Conservation (phyloP, 305 asterid genomes). For the Coffea humblotiana region DNA sequence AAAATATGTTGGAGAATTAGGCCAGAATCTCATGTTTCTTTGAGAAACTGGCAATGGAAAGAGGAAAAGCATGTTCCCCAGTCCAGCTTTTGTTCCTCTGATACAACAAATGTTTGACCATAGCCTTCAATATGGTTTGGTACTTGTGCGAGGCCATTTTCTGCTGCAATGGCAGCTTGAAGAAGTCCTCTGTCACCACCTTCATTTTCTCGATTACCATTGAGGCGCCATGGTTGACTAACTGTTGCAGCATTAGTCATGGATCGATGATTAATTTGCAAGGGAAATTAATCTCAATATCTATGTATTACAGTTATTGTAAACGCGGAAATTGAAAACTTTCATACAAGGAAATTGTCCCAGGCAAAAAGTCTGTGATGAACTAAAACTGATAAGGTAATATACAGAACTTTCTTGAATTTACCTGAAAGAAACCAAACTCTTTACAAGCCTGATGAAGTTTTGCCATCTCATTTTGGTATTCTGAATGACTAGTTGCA, state of each 20-base stretch:
- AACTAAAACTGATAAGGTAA: too few species aligned
- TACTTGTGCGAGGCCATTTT: too few species aligned
- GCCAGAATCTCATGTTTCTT: constrained; percentile 18
- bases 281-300: too few species aligned
- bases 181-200: too few species aligned
- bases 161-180: too few species aligned
- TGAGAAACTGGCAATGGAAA: neutral
- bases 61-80: constrained; percentile 27
- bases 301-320: too few species aligned
- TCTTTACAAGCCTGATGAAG: constrained; percentile 32
- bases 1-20: neutral
- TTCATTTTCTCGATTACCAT: neutral
- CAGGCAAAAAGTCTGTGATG: too few species aligned
- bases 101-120: too few species aligned
- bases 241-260: neutral
- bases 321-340: too few species aligned
- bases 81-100: constrained; percentile 24
- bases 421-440: constrained; percentile 42
- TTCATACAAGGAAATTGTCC: too few species aligned
- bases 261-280: too few species aligned
- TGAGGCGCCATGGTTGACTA: constrained; percentile 6
- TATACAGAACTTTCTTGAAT: neutral
- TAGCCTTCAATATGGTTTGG: too few species aligned
- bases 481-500: neutral
- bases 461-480: constrained; percentile 17